Conservation (phyloP, 768 basidiomycete genomes). For the Mycena capillaripes region DNA sequence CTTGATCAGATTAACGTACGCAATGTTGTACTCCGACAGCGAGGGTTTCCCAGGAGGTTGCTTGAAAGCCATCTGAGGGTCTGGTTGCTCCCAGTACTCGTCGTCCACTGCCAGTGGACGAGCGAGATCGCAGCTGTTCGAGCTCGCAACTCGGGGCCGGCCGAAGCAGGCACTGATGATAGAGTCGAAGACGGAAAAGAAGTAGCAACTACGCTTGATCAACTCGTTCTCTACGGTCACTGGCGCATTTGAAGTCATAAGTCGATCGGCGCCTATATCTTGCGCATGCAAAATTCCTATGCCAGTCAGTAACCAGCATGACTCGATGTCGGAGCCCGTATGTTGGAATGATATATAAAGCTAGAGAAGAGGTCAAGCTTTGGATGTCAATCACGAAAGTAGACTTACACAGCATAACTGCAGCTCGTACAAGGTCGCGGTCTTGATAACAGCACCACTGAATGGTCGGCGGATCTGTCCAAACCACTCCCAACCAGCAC, state of each 20-base stretch:
- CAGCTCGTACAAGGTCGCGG: slow-evolving; percentile 69
- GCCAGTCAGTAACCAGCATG: slow-evolving; percentile 56
- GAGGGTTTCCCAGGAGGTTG: slow-evolving; percentile 63
- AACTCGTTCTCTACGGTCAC: slow-evolving; percentile 49
- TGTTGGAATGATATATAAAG: slow-evolving; percentile 53
- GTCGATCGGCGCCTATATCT: slow-evolving; percentile 60
- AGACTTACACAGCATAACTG: slow-evolving; percentile 62
- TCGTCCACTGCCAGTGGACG: slow-evolving; percentile 65
- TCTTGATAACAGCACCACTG: slow-evolving; percentile 57
- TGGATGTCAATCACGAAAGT: slow-evolving; percentile 38
- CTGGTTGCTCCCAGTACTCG: slow-evolving; percentile 60
- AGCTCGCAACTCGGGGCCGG: slow-evolving; percentile 54
- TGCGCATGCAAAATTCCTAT: slow-evolving; percentile 63
- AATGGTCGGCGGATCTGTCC: slow-evolving; percentile 65
- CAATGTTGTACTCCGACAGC: slow-evolving; percentile 54
- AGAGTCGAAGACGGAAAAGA: slow-evolving; percentile 48
- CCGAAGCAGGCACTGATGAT: slow-evolving; percentile 58
- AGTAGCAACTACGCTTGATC: slow-evolving; percentile 56
- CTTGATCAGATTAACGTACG: slow-evolving; percentile 57
- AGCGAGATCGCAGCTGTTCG: slow-evolving; percentile 61
- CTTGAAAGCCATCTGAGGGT: slow-evolving; percentile 56
- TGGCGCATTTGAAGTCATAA: slow-evolving; percentile 49
- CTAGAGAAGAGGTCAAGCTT: slow-evolving; percentile 36
- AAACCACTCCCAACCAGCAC: slow-evolving; percentile 60
- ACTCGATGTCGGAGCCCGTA: slow-evolving; percentile 55